Evolutionary conservation across 2,329 filamentous ascomycete genomes (phyloP).

Genomic region (Cercospora sp.): DNA sequence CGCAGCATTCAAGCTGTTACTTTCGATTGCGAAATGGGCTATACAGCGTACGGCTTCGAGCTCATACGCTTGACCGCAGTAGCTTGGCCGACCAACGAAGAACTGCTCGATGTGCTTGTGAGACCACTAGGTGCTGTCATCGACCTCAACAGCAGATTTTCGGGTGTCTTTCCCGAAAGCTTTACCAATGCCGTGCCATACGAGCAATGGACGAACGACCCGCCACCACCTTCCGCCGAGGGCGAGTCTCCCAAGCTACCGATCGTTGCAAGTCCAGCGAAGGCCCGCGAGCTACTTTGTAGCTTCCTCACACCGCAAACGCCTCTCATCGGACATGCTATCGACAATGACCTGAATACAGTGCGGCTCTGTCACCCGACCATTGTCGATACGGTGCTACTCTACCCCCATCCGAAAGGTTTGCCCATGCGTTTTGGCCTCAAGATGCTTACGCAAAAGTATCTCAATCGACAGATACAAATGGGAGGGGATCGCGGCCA

Average conservation of each 20-base stretch:
- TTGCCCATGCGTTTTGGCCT: slow-evolving; percentile 76
- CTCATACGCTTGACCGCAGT: slow-evolving; percentile 86
- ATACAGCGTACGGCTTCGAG: slow-evolving; percentile 84
- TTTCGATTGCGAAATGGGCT: slow-evolving; percentile 98
- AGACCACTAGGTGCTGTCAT: slow-evolving; percentile 79
- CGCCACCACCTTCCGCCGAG: slow-evolving; percentile 21
- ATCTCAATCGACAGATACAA: slow-evolving; percentile 77
- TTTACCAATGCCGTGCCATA: slow-evolving; percentile 67
- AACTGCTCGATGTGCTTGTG: slow-evolving; percentile 81
- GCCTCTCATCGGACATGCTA: slow-evolving; percentile 84
- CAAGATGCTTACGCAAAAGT: slow-evolving; percentile 68
- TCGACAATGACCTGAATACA: slow-evolving; percentile 93
- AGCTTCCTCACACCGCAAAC: slow-evolving; percentile 72
- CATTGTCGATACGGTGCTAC: slow-evolving; percentile 79
- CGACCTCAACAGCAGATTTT: slow-evolving; percentile 90
- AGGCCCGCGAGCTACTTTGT: slow-evolving; percentile 76
- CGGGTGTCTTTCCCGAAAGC: slow-evolving; percentile 78
- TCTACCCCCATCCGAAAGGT: slow-evolving; percentile 76
- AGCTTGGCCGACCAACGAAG: slow-evolving; percentile 75
- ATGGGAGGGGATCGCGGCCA: slow-evolving; percentile 68
- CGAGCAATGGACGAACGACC: slow-evolving; percentile 30
- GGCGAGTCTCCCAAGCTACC: slow-evolving; percentile 50
- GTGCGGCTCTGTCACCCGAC: slow-evolving; percentile 80
- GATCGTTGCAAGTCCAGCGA: slow-evolving; percentile 72
- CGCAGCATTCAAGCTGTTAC: slow-evolving; percentile 62